Base-by-base conservation (phyloP, 305 asterid genomes). In the Fraxinus floribunda region DNA sequence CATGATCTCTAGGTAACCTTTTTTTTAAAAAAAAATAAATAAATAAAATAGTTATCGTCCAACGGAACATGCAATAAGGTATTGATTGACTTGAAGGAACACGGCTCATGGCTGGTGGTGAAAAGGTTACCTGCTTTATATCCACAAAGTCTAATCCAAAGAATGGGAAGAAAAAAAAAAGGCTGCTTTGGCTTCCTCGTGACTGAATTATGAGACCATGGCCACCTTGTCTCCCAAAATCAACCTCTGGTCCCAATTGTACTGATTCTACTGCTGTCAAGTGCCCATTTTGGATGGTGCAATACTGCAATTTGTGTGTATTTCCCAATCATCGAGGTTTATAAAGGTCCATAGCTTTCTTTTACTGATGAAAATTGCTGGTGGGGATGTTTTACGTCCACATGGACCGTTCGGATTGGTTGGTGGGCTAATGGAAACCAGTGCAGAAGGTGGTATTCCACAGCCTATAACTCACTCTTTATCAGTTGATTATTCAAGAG, bases 211-310 rank as follows among this genome's bases (percentile, higher is more conserved):
- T 90, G 85, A 92, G 76, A 71, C 64, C 78, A 57, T 83, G 85
- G 83, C 90, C 91, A 84, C 91, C 85, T 87, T 91, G 94, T 93
- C 95, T 84, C 89, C 84, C 49, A 9, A 49, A 79, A 78, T 76
- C 62, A 77, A 41, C 44, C 35, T 80, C 84, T 70, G 83, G 68
- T 82, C 76, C 85, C 57, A 35, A 76, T 57, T 6, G 36, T 26
- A 70, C 84, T 81, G 39, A 32, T 52, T 36, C 35, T 26, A 32
- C 77, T 80, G 64, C 78, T 55, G 38, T 76, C 87, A 75, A 77
- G 11, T 57, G n/a, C 55, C 84, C 29, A 64, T 52, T 64, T 44
- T 75, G 36, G 68, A 68, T 52, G 30, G 64, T 38, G 74, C 44
- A 77, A 73, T 68, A 26, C 29, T 29, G 30, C 30, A 32, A 32